These are phyloP conservation scores for Zygosaccharomyces sapae DNA, from an alignment of 1,139 yeast genomes.

Conservation along the genomic window DNA sequence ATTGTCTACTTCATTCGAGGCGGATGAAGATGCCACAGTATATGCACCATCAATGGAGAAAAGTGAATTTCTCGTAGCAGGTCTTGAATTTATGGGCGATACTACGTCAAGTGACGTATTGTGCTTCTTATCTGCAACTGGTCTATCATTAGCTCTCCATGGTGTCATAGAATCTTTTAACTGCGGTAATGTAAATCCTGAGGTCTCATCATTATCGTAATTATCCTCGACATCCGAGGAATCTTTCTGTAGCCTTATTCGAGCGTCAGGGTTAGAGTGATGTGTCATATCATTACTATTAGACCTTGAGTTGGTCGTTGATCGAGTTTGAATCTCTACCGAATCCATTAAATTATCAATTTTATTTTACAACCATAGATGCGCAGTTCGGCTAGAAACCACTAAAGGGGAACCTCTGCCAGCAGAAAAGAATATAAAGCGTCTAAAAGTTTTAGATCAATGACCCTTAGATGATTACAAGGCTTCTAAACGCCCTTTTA, in stretches of 20 bases:
- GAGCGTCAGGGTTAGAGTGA: background rate
- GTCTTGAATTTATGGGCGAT: constrained; percentile 20
- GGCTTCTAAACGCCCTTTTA: background rate
- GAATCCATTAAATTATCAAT: background rate
- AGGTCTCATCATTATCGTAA: constrained; percentile 8
- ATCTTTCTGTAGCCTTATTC: background rate
- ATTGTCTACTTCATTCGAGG: constrained; percentile 30
- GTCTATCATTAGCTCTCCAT: constrained; percentile 26
- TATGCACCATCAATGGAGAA: constrained; percentile 20
- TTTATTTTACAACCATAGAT: background rate
- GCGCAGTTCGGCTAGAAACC: background rate
- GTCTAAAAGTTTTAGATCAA: background rate
- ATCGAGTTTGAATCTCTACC: background rate
- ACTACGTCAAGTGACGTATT: constrained; percentile 21
- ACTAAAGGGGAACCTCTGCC: background rate
- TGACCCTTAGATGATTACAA: background rate
- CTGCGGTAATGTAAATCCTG: constrained; percentile 32
- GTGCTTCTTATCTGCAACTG: background rate
- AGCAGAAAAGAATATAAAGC: background rate
- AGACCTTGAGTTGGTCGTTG: background rate
- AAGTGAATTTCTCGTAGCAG: constrained; percentile 17
- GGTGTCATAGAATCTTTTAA: constrained; percentile 36
- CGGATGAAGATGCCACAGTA: constrained; percentile 22
- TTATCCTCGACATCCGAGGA: constrained; percentile 14
- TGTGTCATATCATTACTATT: background rate